A percentile compares a stretch with the other conserved stretches of the same genome.
Conservation (phyloP, 805 yeast genomes). For the Ogataea sp. region DNA sequence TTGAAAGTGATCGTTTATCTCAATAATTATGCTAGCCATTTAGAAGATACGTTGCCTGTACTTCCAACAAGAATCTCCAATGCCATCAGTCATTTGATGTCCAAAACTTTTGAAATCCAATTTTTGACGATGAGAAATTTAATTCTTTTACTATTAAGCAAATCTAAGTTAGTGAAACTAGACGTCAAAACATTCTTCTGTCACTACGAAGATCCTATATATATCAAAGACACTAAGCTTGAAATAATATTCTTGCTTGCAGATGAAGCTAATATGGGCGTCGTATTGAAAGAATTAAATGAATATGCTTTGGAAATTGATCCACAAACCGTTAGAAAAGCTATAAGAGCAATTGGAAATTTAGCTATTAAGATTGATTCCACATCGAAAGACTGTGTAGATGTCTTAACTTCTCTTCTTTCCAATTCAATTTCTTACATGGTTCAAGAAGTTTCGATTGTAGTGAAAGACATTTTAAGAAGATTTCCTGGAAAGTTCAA, state of each 20-base stretch:
- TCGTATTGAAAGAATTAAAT: constrained; percentile 65
- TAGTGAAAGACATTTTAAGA: constrained; percentile 68
- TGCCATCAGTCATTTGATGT: constrained; percentile 57
- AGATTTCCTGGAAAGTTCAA: constrained; percentile 57
- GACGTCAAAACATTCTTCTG: constrained; percentile 81
- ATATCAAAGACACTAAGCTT: constrained; percentile 81
- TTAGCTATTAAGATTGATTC: constrained; percentile 67
- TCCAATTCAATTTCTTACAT: constrained; percentile 63
- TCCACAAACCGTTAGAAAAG: constrained; percentile 76
- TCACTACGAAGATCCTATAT: constrained; percentile 77
- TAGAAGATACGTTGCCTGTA: constrained; percentile 47
- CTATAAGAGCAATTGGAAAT: constrained; percentile 85
- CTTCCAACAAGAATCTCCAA: constrained; percentile 55
- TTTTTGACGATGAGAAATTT: constrained; percentile 77
- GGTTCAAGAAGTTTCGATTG: constrained; percentile 73
- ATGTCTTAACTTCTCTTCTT: constrained; percentile 48
- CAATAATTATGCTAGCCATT: constrained; percentile 57
- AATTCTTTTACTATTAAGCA: constrained; percentile 61
- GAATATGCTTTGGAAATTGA: constrained; percentile 88
- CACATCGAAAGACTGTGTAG: constrained; percentile 58
- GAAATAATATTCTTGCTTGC: constrained; percentile 82
- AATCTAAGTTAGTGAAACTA: constrained; percentile 48
- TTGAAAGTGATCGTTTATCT: constrained; percentile 65
- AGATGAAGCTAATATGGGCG: constrained; percentile 46
- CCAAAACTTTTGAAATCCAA: constrained; percentile 77